phyloP scores from a whole-genome alignment of 345 rosid species.

The Chamaenerion angustifolium region DNA sequence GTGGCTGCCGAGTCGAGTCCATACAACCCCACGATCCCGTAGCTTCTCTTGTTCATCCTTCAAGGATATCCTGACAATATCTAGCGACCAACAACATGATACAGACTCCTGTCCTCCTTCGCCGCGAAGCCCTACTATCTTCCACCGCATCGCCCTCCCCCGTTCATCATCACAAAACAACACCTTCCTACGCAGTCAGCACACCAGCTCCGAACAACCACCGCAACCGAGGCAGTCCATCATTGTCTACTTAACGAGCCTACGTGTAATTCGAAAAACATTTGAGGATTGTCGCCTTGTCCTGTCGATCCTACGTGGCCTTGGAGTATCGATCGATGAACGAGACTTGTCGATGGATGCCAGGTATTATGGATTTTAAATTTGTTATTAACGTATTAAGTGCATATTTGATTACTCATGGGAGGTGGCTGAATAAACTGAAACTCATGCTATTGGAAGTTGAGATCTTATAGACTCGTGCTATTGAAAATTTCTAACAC shows the following conservation, averaged over 20 bases:
- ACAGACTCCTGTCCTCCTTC: slow-evolving; percentile 8
- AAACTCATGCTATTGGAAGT: too few relatives aligned
- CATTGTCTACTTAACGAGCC: slow-evolving; percentile 67
- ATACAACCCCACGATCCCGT: slow-evolving; percentile 11
- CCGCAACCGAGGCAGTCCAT: slow-evolving; percentile 13
- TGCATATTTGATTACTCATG: too few relatives aligned
- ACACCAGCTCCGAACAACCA: neutral
- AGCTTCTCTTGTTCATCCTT: slow-evolving; percentile 36
- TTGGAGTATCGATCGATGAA: slow-evolving; percentile 49
- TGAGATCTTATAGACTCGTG: too few relatives aligned
- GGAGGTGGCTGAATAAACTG: too few relatives aligned
- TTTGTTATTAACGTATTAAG: too few relatives aligned
- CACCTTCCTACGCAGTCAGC: slow-evolving; percentile 1
- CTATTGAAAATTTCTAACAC: too few relatives aligned
- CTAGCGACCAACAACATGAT: slow-evolving; percentile 12
- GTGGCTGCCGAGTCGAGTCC: slow-evolving; percentile 3
- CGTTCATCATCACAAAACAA: slow-evolving; percentile 18
- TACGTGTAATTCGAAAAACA: slow-evolving; percentile 54
- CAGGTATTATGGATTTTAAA: neutral
- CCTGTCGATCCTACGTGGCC: slow-evolving; percentile 43
- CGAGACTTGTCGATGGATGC: slow-evolving; percentile 70
- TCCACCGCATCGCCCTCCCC: slow-evolving; percentile 45
- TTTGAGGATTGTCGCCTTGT: slow-evolving; percentile 56
- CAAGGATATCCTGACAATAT: slow-evolving; percentile 22
- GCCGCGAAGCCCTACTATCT: slow-evolving; percentile 23